Evolutionary conservation across 176 grass and related monocot species (phyloP).

Genomic region (Avena insularis): DNA sequence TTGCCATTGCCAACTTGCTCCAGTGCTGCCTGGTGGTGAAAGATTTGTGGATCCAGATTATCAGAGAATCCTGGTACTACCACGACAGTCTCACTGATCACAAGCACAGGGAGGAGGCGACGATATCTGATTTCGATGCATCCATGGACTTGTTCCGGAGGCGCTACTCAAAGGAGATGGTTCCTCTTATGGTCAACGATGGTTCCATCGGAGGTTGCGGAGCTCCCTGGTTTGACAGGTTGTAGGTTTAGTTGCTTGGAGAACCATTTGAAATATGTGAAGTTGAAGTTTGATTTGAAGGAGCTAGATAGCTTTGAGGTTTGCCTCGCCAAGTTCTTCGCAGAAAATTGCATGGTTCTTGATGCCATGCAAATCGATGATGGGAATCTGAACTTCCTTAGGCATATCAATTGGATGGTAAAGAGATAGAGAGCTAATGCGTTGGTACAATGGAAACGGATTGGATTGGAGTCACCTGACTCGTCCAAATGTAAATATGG

Average conservation of each 20-base stretch:
- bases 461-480: neutral
- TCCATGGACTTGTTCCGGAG: neutral
- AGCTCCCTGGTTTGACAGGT: neutral
- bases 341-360: neutral
- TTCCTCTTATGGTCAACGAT: too few species aligned
- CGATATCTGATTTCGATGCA: neutral
- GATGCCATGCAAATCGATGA: neutral
- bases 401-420: neutral
- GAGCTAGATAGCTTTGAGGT: constrained; percentile 4
- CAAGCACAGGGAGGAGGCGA: neutral
- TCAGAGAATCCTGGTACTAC: neutral
- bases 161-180: constrained; percentile 3
- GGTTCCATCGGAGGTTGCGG: neutral
- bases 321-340: neutral
- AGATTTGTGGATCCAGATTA: neutral
- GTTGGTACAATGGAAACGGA: neutral
- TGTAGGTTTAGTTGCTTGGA: neutral
- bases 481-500: neutral
- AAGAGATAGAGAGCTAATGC: neutral
- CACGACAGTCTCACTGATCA: too few species aligned
- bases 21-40: neutral
- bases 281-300: neutral
- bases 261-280: constrained; percentile 19
- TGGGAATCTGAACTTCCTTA: neutral
- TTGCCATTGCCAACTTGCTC: neutral